Conservation (phyloP, 345 rosid genomes). For the Salix koriyanagi region DNA sequence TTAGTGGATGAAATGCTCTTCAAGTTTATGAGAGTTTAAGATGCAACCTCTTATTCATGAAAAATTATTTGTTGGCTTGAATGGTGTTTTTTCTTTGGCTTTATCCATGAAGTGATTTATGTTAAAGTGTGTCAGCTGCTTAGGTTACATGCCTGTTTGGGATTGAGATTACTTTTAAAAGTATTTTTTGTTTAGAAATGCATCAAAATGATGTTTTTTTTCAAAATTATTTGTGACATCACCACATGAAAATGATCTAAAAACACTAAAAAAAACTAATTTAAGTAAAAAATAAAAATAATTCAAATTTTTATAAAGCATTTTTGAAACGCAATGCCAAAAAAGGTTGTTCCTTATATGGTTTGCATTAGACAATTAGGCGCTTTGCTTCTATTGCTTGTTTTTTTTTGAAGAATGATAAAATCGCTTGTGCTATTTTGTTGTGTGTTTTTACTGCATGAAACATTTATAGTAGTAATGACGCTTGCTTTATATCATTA, state of each 20-base stretch:
- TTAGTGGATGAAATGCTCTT: background rate
- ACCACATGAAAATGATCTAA: too few relatives aligned
- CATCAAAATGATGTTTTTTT: too few relatives aligned
- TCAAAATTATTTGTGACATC: too few relatives aligned
- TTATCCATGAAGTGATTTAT: background rate
- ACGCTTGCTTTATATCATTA: background rate
- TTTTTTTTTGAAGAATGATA: background rate
- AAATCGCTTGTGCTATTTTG: background rate
- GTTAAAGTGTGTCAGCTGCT: background rate
- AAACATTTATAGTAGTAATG: background rate
- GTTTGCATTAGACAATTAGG: background rate
- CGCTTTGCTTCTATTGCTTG: background rate
- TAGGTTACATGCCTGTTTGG: background rate
- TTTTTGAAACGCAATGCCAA: too few relatives aligned
- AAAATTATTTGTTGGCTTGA: too few relatives aligned
- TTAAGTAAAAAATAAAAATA: too few relatives aligned
- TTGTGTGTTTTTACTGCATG: background rate
- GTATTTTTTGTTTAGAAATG: too few relatives aligned
- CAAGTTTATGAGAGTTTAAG: background rate
- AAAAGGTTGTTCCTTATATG: background rate
- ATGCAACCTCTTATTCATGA: background rate
- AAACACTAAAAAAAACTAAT: too few relatives aligned
- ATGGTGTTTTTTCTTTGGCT: background rate
- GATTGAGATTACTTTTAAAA: rapidly evolving
- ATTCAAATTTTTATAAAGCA: too few relatives aligned